Base-by-base conservation (phyloP, 177 flowering plant genomes). In the Vitis hybrid region DNA sequence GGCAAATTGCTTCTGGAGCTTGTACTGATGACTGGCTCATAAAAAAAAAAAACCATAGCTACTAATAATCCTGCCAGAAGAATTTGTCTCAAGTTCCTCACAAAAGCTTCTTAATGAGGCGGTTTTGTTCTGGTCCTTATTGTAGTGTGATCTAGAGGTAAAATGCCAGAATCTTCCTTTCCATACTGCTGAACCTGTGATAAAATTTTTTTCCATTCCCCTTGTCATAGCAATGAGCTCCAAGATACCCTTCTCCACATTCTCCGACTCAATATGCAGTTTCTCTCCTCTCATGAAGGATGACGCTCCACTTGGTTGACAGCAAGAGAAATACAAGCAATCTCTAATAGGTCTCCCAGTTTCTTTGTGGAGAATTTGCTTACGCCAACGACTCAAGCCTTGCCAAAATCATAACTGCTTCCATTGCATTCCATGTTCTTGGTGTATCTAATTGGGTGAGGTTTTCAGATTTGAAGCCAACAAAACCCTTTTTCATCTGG, bases 61-160 rank as follows among this genome's bases (percentile, higher is more conserved):
- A 9, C 71, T 64, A 27, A 76, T 73, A 58, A 72, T 59, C 67
- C 68, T 61, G 11, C 69, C 75, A 21, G 76, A 66, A 11, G 76
- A 49, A 66, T 68, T 24, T 24, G 24, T 24, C 24, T 24, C 24
- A 24, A 24, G 24, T 24, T 24, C 24, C 24, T 24, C 24, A 56
- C 53, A 70, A 67, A 70, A 75, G 12, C 74, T 74, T 60, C 81
- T 77, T 53, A 81, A 81, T 65, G 77, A 76, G 58, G 78, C 71
- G 61, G 75, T 71, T 58, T 57, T 65, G 71, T 68, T 30, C 65
- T 65, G 73, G 48, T 65, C 76, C 75, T 81, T 74, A 30, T 51
- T 15, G 55, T 68, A 68, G 48, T 68, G 46, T 77, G 76, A 63
- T 73, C 71, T 69, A 74, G 66, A 15, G 78, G 66, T 18, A 68